phyloP scores from a whole-genome alignment of 176 grass and related monocot species.

The Areca catechu region DNA sequence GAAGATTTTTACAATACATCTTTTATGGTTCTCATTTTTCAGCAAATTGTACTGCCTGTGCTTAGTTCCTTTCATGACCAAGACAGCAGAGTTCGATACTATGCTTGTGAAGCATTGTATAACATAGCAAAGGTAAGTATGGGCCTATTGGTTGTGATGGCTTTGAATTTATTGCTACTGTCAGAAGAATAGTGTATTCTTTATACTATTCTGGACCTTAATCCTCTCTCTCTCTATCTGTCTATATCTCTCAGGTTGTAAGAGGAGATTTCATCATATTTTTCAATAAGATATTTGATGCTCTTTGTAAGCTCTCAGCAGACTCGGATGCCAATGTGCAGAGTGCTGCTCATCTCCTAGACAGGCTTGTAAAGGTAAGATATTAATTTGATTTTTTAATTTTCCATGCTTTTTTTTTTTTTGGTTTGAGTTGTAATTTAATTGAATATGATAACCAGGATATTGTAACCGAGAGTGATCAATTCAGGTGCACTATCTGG shows the following conservation, averaged over 20 bases:
- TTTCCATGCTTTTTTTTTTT: slow-evolving; percentile 2
- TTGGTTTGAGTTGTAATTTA: background rate
- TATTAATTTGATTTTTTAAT: background rate
- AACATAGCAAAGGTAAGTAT: slow-evolving; percentile 87
- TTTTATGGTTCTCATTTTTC: slow-evolving; percentile 7
- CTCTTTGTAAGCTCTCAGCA: slow-evolving; percentile 88
- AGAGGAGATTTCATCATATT: slow-evolving; percentile 94
- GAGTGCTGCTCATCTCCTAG: slow-evolving; percentile 99
- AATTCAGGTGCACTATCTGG: slow-evolving; percentile 63
- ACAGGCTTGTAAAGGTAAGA: slow-evolving; percentile 88
- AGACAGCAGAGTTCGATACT: slow-evolving; percentile 97
- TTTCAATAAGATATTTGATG: slow-evolving; percentile 98
- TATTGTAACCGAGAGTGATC: slow-evolving; percentile 99
- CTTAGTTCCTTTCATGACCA: slow-evolving; percentile 68
- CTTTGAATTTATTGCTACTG: no score
- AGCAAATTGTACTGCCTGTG: slow-evolving; percentile 91
- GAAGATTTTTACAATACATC: background rate
- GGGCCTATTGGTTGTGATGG: no score
- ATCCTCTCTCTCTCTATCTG: background rate
- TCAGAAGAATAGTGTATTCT: no score
- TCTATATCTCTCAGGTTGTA: slow-evolving; percentile 56
- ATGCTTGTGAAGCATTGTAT: slow-evolving; percentile 99
- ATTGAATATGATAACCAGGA: slow-evolving; percentile 46
- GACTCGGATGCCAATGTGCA: slow-evolving; percentile 97
- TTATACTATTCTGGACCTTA: no score